Evolutionary conservation across 306 rosid species (phyloP).

Genomic region (Corylus avellana): DNA sequence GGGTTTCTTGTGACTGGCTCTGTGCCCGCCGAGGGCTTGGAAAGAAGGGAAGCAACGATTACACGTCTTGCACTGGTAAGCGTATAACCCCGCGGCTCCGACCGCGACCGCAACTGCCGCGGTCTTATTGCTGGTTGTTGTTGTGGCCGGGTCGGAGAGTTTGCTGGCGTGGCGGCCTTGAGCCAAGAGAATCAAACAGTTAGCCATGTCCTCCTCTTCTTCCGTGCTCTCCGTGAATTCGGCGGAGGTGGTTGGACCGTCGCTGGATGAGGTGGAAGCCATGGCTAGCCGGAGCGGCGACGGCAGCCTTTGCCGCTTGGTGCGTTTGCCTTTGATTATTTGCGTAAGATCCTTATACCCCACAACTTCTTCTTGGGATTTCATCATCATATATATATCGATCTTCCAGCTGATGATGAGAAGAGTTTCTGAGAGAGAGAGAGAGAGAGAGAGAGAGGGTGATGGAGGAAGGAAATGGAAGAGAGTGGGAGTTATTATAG

Average conservation of each 20-base stretch:
- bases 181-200: constrained; percentile 81
- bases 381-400: constrained; percentile 23
- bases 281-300: constrained; percentile 42
- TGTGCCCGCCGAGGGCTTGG: constrained; percentile 93
- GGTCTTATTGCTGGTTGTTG: neutral
- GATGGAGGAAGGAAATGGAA: constrained; percentile 11
- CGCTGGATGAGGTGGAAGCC: constrained; percentile 38
- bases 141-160: neutral
- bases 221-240: constrained; percentile 36
- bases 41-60: constrained; percentile 70
- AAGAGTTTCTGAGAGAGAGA: constrained; percentile 1
- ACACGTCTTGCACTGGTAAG: constrained; percentile 84
- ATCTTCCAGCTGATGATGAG: constrained; percentile 5
- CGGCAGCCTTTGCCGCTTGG: constrained; percentile 59
- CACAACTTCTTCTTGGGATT: constrained; percentile 33
- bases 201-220: constrained; percentile 72
- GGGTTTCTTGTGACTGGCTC: constrained; percentile 82
- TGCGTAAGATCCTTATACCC: constrained; percentile 33
- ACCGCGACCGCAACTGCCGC: neutral
- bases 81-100: neutral
- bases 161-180: constrained; percentile 36
- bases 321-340: constrained; percentile 65
- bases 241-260: constrained; percentile 21
- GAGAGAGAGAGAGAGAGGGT: constrained; percentile 4
- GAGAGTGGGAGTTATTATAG: constrained; percentile 38